These are phyloP conservation scores for Mycena vitilis DNA, from an alignment of 768 basidiomycete species.

Conservation along the genomic window DNA sequence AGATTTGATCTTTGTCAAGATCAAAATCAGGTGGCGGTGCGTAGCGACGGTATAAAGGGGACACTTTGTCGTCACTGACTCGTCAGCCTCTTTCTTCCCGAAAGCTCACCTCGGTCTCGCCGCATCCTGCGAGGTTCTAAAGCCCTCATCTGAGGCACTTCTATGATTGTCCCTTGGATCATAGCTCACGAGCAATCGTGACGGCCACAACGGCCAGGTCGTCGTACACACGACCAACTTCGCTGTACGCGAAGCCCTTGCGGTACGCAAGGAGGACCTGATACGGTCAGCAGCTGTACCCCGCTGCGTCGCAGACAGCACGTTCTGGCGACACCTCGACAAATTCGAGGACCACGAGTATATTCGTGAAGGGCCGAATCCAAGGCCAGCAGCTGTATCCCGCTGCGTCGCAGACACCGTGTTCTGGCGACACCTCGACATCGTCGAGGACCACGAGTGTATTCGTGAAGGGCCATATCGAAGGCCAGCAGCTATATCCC, in stretches of 20 bases:
- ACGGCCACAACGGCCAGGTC: background rate
- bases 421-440: too few relatives aligned
- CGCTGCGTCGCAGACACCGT: slow-evolving; percentile 18
- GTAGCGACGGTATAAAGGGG: background rate
- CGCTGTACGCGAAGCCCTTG: background rate
- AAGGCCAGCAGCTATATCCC: background rate
- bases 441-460: background rate
- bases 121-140: too few relatives aligned
- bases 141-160: background rate
- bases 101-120: slow-evolving; percentile 13
- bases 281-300: slow-evolving; percentile 16
- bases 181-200: slow-evolving; percentile 9
- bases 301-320: slow-evolving; percentile 24
- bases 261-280: background rate
- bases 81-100: slow-evolving; percentile 17
- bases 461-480: slow-evolving; percentile 5
- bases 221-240: background rate
- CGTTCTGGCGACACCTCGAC: slow-evolving; percentile 10
- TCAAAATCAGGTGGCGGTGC: too few relatives aligned
- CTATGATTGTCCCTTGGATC: background rate
- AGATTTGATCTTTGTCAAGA: background rate
- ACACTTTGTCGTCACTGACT: background rate
- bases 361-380: slow-evolving; percentile 3
- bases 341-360: slow-evolving; percentile 1
- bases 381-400: background rate